Evolutionary conservation across 352 stramenopile species (phyloP).

Genomic region (Pythium vanterpoolii): DNA sequence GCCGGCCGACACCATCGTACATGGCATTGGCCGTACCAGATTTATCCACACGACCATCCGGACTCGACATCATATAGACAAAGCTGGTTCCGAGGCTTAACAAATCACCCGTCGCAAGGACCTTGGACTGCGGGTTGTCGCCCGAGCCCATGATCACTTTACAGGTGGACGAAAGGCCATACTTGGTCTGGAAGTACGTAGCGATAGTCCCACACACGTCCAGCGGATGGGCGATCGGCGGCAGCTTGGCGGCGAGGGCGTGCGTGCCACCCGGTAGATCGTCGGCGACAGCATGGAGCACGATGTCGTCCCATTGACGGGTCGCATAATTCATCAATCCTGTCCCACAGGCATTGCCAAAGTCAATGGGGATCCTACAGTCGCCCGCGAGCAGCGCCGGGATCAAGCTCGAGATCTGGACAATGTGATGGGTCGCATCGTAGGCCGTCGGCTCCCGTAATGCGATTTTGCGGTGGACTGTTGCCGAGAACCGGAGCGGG

Average conservation of each 20-base stretch:
- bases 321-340: background rate
- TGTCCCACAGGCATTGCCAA: constrained; percentile 2
- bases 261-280: background rate
- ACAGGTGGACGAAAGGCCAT: background rate
- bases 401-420: background rate
- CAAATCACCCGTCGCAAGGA: background rate
- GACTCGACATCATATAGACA: constrained; percentile 5
- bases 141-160: background rate
- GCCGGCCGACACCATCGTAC: background rate
- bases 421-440: background rate
- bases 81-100: constrained; percentile 3
- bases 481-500: background rate
- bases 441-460: background rate
- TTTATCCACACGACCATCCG: background rate
- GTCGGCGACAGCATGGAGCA: background rate
- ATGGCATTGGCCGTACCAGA: background rate
- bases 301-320: background rate
- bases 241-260: background rate
- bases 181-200: constrained; percentile 3
- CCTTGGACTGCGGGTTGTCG: constrained; percentile 5
- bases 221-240: background rate
- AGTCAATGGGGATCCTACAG: background rate
- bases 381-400: constrained; percentile 1
- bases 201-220: background rate
- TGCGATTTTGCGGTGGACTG: background rate